Conservation (phyloP, 1,284 basidiomycete species). For the Tilletia indica region DNA sequence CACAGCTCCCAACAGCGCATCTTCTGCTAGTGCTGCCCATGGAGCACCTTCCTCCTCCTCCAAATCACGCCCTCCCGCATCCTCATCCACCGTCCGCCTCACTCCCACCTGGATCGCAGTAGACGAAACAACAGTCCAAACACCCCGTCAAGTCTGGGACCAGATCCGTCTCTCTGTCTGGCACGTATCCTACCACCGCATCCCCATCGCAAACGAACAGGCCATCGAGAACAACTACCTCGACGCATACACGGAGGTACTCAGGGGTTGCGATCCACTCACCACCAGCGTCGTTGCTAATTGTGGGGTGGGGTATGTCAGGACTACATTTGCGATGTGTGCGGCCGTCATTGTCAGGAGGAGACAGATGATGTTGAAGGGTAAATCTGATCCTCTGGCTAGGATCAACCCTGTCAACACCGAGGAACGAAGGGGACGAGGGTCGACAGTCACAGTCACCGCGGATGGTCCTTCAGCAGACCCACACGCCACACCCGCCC, state of each 20-base stretch:
- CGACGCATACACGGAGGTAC: conserved; percentile 5
- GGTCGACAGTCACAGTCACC: too few relatives aligned
- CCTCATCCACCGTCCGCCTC: too few relatives aligned
- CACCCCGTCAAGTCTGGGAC: conserved; percentile 75
- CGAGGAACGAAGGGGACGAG: too few relatives aligned
- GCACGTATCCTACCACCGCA: conserved; percentile 70
- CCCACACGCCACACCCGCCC: too few relatives aligned
- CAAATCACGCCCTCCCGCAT: too few relatives aligned
- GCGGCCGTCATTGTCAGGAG: conserved; percentile 84
- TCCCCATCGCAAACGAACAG: conserved; percentile 72
- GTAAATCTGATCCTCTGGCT: conserved; percentile 72
- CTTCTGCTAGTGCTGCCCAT: too few relatives aligned
- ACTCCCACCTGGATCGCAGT: conserved; percentile 93
- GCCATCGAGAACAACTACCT: conserved; percentile 53
- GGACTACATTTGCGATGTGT: conserved; percentile 96
- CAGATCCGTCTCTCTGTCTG: conserved; percentile 76
- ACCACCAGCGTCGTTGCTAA: conserved; percentile 86
- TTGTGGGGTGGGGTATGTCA: conserved; percentile 93
- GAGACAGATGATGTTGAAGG: conserved; percentile 76
- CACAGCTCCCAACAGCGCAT: too few relatives aligned
- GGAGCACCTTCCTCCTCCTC: too few relatives aligned
- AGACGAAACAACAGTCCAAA: conserved; percentile 78
- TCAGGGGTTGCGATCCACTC: conserved; percentile 66
- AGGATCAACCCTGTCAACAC: too few relatives aligned
- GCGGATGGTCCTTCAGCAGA: too few relatives aligned